A percentile compares a stretch with the other conserved stretches of the same genome.
Conservation (phyloP, 225 moss, liverwort and hornwort species). For the Polytrichum formosum region DNA sequence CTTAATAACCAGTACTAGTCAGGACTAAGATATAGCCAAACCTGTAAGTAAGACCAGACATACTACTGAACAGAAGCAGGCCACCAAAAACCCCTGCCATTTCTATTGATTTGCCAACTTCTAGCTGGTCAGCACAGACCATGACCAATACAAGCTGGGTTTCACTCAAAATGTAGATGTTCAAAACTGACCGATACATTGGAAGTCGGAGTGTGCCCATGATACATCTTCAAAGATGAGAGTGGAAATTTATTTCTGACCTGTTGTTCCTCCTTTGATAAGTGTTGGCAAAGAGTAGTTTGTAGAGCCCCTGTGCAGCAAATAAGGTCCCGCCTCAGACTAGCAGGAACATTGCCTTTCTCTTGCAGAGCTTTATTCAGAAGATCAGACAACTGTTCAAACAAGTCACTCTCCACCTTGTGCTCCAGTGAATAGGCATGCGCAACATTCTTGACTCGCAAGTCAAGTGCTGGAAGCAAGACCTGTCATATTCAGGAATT, state of each 20-base stretch:
- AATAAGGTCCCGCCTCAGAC: conserved; percentile 80
- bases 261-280: conserved; percentile 70
- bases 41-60: too few relatives aligned
- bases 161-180: too few relatives aligned
- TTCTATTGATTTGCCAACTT: too few relatives aligned
- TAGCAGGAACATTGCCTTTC: conserved; percentile 63
- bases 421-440: conserved; percentile 92
- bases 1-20: too few relatives aligned
- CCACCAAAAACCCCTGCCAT: too few relatives aligned
- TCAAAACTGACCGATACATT: too few relatives aligned
- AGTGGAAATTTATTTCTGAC: conserved; percentile 6
- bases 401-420: conserved; percentile 75
- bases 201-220: too few relatives aligned
- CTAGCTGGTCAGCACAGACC: too few relatives aligned
- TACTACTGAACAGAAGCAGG: too few relatives aligned
- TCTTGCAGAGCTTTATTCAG: conserved; percentile 55
- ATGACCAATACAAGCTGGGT: too few relatives aligned
- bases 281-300: conserved; percentile 70
- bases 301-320: conserved; percentile 89
- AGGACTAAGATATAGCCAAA: too few relatives aligned
- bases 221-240: too few relatives aligned
- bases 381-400: conserved; percentile 84
- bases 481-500: conserved; percentile 42
- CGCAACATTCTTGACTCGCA: conserved; percentile 94
- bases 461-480: conserved; percentile 88